These are phyloP conservation scores for Stemphylium lycopersici DNA, from an alignment of 2,329 filamentous ascomycete genomes.

Conservation along the genomic window DNA sequence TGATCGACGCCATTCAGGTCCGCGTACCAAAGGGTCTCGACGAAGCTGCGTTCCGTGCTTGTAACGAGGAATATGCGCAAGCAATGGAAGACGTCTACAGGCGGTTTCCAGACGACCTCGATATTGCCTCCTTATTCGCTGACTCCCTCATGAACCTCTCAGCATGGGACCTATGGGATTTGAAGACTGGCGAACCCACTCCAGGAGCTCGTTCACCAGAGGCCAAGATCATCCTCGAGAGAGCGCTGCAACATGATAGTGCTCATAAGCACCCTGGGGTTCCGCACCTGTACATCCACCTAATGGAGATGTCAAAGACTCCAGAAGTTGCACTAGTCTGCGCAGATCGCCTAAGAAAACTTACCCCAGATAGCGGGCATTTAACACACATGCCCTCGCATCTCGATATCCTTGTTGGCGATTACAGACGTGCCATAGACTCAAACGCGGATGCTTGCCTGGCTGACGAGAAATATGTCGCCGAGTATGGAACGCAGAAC, in stretches of 20 bases:
- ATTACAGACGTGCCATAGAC: constrained; percentile 70
- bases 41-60: constrained; percentile 56
- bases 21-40: constrained; percentile 53
- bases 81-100: constrained; percentile 65
- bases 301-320: constrained; percentile 75
- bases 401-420: constrained; percentile 73
- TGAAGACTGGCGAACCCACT: constrained; percentile 63
- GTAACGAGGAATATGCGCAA: constrained; percentile 65
- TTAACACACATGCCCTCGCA: constrained; percentile 79
- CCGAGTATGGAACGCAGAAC: constrained; percentile 64
- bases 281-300: constrained; percentile 76
- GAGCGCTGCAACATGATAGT: constrained; percentile 58
- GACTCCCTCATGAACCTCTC: constrained; percentile 71
- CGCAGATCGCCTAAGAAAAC: constrained; percentile 66
- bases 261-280: constrained; percentile 69
- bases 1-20: constrained; percentile 65
- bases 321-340: constrained; percentile 68
- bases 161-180: constrained; percentile 69
- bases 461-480: constrained; percentile 71
- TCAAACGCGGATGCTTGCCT: constrained; percentile 70
- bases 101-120: constrained; percentile 62
- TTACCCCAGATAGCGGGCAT: constrained; percentile 74
- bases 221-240: constrained; percentile 64
- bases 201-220: constrained; percentile 63
- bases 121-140: constrained; percentile 68